These are phyloP conservation scores for Apiospora arundinis DNA, from an alignment of 2,329 filamentous ascomycete genomes.

Conservation along the genomic window DNA sequence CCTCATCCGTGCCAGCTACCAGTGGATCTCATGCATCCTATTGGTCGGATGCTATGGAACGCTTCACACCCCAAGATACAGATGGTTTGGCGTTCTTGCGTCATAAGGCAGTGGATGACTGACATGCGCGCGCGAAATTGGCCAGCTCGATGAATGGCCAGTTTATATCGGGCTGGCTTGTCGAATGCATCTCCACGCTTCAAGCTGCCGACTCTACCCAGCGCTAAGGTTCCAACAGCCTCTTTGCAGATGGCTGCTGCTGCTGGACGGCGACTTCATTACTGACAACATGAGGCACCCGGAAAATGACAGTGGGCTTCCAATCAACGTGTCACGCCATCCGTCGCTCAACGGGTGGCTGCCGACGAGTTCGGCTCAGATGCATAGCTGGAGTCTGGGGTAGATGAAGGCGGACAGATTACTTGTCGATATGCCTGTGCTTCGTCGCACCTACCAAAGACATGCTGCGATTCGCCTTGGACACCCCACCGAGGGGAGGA, in stretches of 20 bases:
- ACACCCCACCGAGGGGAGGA: not conserved
- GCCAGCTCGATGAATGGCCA: not conserved
- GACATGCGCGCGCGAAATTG: not conserved
- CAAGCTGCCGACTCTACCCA: not conserved
- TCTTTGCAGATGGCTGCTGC: not conserved
- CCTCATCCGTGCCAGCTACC: conserved; percentile 12
- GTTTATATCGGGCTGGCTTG: not conserved
- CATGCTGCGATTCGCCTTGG: conserved; percentile 10
- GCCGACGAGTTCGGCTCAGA: not conserved
- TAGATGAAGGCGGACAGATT: conserved; percentile 4
- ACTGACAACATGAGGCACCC: not conserved
- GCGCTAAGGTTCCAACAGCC: not conserved
- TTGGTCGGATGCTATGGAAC: not conserved
- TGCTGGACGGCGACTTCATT: not conserved
- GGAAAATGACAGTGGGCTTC: not conserved
- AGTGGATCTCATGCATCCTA: not conserved
- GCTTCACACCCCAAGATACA: not conserved
- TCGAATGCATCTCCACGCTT: not conserved
- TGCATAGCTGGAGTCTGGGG: conserved; percentile 12
- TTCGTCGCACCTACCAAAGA: not conserved
- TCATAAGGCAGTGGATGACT: not conserved
- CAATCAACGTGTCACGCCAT: conserved; percentile 18
- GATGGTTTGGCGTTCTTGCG: not conserved
- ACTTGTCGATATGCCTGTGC: conserved; percentile 8
- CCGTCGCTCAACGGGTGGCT: conserved; percentile 12